Base-by-base conservation (phyloP, 306 rosid genomes). In the Ochetophila trinervis region DNA sequence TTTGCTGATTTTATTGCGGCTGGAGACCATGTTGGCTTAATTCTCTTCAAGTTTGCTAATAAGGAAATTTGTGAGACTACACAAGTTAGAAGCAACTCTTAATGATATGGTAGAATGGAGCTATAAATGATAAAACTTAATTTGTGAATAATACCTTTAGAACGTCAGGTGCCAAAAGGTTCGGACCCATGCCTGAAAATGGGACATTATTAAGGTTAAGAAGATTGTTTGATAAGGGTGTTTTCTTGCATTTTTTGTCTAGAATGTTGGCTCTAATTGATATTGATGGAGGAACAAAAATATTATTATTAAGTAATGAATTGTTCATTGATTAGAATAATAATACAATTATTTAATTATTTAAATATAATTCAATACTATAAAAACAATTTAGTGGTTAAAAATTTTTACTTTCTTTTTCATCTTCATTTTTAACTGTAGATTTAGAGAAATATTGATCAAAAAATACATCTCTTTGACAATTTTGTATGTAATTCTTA, bases 1-100 rank as follows among this genome's bases (percentile, higher is more conserved):
- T 35, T 18, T 57, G 80, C 77, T 5, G 84, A 79, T 24, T 71
- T 77, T n/a, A 83, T 77, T 6, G 83, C 80, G 1, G 74, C 70
- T 7, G 80, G 74, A 59, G 83, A 74, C 85, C 80, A 76, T 0
- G 0, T 45, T 11, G 79, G 86, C 30, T 72, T 71, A 37, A 53
- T 32, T 42, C 79, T 66, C 72, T 78, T 75, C 24, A 72, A 83
- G n/a, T 60, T 57, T 42, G 75, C 66, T 75, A 57, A 13, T 32
- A 10, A 34, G 19, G 18, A 13, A 42, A 40, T 32, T 36, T 59
- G 27, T 72, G 27, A 60, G 60, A 61, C 14, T 18, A 65, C 5
- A 13, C 16, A 63, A n/a, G 50, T 32, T 27, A 21, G 24, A 34
- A 52, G 35, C 7, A 19, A 8, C 20, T 4, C 40, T 2, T 36